These are phyloP conservation scores for Diaporthe citrichinensis DNA, from an alignment of 2,329 filamentous ascomycete genomes.

Conservation along the genomic window DNA sequence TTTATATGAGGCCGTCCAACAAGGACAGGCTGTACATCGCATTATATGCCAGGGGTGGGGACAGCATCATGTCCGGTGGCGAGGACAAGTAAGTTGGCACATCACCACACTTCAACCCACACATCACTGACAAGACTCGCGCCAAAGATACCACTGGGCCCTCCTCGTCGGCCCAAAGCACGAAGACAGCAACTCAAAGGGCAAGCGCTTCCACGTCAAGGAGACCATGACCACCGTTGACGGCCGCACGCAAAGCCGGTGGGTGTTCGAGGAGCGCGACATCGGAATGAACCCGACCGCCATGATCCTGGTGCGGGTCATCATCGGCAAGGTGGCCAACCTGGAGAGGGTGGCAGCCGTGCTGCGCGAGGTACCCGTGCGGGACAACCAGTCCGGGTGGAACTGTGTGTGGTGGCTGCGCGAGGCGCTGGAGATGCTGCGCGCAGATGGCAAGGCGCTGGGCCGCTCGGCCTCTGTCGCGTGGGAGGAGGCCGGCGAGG, in stretches of 20 bases:
- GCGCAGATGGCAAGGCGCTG: not conserved
- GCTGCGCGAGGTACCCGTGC: constrained; percentile 1
- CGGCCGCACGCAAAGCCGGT: constrained; percentile 17
- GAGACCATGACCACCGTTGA: constrained; percentile 10
- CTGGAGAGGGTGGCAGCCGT: not conserved
- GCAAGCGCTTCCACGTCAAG: constrained; percentile 33
- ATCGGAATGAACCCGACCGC: constrained; percentile 36
- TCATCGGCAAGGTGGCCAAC: constrained; percentile 5
- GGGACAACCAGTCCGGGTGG: constrained; percentile 9
- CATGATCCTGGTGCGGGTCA: constrained; percentile 36
- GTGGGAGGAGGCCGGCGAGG: not conserved
- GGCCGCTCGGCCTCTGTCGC: not conserved
- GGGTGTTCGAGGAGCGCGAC: constrained; percentile 24
- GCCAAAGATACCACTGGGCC: constrained; percentile 49
- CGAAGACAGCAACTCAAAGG: constrained; percentile 25
- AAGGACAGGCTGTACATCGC: constrained; percentile 50
- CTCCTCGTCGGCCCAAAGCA: constrained; percentile 48
- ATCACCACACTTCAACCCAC: not conserved
- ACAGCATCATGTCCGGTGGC: constrained; percentile 44
- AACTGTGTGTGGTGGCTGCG: constrained; percentile 29
- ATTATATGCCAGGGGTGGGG: constrained; percentile 47
- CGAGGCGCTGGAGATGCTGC: constrained; percentile 14
- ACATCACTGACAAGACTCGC: not conserved
- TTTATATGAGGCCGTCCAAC: constrained; percentile 44
- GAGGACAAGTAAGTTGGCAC: constrained; percentile 47